Percentiles rank a stretch among this genome's conserved stretches.
Evolutionary conservation across 2,329 filamentous ascomycete species (phyloP).

Genomic region (Penicillium sp.): DNA sequence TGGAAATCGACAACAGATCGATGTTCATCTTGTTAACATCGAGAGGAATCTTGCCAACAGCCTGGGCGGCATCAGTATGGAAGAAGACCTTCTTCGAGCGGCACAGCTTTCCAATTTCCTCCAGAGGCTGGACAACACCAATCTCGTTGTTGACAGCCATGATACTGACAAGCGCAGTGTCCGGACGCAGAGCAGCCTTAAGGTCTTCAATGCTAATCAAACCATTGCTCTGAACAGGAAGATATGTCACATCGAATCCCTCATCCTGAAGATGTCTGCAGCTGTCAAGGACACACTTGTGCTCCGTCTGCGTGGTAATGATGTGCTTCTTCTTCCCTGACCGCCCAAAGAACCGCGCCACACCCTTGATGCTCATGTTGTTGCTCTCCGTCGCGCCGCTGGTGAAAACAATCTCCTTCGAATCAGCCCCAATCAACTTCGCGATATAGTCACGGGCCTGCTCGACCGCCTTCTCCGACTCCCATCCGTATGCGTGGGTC

Average conservation of each 20-base stretch:
- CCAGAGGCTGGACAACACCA: conserved; percentile 95
- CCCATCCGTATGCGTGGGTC: conserved; percentile 98
- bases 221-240: conserved; percentile 87
- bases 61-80: conserved; percentile 95
- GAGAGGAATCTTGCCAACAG: conserved; percentile 96
- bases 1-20: conserved; percentile 97
- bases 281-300: conserved; percentile 98
- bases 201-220: conserved; percentile 82
- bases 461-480: conserved; percentile 93
- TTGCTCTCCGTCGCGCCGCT: conserved; percentile 98
- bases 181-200: conserved; percentile 85
- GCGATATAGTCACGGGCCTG: conserved; percentile 83
- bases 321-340: conserved; percentile 98
- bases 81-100: conserved; percentile 94
- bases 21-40: conserved; percentile 98
- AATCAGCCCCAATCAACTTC: conserved; percentile 84
- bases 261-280: conserved; percentile 97
- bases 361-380: conserved; percentile 99
- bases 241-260: conserved; percentile 94
- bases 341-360: conserved; percentile 91
- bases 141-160: conserved; percentile 99
- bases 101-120: conserved; percentile 91
- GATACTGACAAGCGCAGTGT: conserved; percentile 91
- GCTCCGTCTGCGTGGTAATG: conserved; percentile 95
- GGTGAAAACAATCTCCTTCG: conserved; percentile 99